These are phyloP conservation scores for Cymbopogon citratus DNA, from an alignment of 176 grass and related monocot species.

Conservation along the genomic window DNA sequence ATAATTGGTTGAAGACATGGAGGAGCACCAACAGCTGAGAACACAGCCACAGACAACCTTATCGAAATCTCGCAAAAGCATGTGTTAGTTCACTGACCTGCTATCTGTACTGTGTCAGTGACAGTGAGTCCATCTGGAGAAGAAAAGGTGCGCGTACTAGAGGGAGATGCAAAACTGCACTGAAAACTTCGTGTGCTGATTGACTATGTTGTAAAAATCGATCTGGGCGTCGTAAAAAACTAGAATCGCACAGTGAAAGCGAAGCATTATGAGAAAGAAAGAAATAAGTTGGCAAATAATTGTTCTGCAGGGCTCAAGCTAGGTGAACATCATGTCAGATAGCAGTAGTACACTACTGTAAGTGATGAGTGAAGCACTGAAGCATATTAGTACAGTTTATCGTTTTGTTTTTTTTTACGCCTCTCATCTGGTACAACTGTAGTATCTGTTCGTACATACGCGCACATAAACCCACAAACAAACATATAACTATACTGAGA, in stretches of 20 bases:
- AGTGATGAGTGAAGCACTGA: neutral
- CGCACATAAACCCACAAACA: too few species aligned
- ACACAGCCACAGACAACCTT: neutral
- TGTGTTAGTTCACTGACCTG: neutral
- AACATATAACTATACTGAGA: too few species aligned
- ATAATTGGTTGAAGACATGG: neutral
- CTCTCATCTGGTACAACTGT: too few species aligned
- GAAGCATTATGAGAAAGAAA: neutral
- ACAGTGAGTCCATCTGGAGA: neutral
- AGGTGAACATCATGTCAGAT: neutral
- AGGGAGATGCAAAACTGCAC: neutral
- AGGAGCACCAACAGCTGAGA: neutral
- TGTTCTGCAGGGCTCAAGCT: neutral
- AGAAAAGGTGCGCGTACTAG: too few species aligned
- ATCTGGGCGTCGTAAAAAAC: neutral
- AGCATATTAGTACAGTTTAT: too few species aligned
- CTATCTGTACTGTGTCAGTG: too few species aligned
- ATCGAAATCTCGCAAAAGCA: neutral
- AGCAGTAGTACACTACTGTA: too few species aligned
- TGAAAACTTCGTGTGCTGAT: neutral
- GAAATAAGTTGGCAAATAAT: neutral
- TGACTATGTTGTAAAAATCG: neutral
- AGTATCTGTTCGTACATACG: too few species aligned
- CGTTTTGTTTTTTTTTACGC: too few species aligned
- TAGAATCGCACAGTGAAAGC: neutral